Conservation (phyloP, 1,284 basidiomycete species). For the Cystobasidium slooffiae region DNA sequence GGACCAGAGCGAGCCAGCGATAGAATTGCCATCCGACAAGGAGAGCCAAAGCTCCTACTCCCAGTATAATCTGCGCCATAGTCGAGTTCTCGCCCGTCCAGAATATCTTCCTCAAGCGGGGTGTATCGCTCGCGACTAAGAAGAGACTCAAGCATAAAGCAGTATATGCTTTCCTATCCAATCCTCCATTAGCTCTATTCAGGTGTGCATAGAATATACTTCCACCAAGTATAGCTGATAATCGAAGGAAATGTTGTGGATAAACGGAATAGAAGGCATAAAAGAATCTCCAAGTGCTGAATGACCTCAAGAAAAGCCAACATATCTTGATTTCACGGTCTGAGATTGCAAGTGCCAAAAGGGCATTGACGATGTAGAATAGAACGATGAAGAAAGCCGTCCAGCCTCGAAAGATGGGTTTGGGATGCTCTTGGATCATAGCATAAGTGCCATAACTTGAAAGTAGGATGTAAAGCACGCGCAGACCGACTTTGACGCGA, state of each 20-base stretch:
- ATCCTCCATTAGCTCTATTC: conserved; percentile 13
- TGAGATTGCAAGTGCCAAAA: conserved; percentile 20
- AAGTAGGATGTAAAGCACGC: conserved; percentile 30
- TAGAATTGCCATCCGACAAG: conserved; percentile 33
- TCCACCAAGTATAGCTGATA: conserved; percentile 9
- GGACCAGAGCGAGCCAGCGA: conserved; percentile 29
- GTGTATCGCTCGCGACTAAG: conserved; percentile 31
- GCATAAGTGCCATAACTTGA: conserved; percentile 27
- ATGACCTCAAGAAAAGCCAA: conserved; percentile 36
- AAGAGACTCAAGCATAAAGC: conserved; percentile 19
- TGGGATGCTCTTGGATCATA: conserved; percentile 34
- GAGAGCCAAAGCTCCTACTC: conserved; percentile 8
- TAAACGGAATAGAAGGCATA: conserved; percentile 35
- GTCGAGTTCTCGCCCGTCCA: conserved; percentile 35
- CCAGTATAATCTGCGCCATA: conserved; percentile 17
- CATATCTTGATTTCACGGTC: conserved; percentile 38
- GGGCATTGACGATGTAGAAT: conserved; percentile 22
- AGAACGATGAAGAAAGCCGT: conserved; percentile 23
- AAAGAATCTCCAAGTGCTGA: conserved; percentile 40
- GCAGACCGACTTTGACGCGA: conserved; percentile 29
- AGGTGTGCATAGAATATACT: conserved; percentile 18
- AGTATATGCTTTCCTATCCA: conserved; percentile 38
- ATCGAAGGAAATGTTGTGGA: conserved; percentile 30
- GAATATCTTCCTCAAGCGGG: conserved; percentile 27
- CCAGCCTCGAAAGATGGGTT: conserved; percentile 33